phyloP scores from a whole-genome alignment of 73 alveolate species.

The Symbiodinium pilosum region DNA sequence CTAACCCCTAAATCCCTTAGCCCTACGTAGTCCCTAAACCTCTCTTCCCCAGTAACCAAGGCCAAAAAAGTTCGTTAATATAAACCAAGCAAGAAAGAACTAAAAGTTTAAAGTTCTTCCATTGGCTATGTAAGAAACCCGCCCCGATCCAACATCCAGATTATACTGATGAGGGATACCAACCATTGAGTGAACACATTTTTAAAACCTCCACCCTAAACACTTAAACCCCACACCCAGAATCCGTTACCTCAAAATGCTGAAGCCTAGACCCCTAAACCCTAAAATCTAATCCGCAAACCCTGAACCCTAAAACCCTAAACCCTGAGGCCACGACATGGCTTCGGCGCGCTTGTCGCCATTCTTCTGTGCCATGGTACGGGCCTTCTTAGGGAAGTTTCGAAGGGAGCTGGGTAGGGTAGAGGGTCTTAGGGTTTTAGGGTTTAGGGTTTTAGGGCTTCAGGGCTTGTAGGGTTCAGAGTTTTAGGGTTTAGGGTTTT shows the following conservation, averaged over 20 bases:
- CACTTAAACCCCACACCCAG: background rate
- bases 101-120: no score
- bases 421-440: background rate
- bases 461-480: background rate
- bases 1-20: no score
- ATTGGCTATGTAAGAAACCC: no score
- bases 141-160: no score
- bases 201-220: background rate
- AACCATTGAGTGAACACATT: no score
- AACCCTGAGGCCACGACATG: background rate
- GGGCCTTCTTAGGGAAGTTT: background rate
- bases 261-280: background rate
- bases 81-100: no score
- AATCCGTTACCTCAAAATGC: background rate
- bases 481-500: background rate
- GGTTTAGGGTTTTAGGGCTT: background rate
- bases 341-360: conserved; percentile 94
- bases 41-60: no score
- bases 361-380: conserved; percentile 80
- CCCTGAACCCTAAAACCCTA: no score
- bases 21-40: no score
- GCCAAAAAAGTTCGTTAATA: no score
- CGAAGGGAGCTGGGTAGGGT: no score
- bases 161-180: no score
- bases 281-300: background rate